Conservation (phyloP, 2,329 filamentous ascomycete genomes). For the Penicillium polonicum region DNA sequence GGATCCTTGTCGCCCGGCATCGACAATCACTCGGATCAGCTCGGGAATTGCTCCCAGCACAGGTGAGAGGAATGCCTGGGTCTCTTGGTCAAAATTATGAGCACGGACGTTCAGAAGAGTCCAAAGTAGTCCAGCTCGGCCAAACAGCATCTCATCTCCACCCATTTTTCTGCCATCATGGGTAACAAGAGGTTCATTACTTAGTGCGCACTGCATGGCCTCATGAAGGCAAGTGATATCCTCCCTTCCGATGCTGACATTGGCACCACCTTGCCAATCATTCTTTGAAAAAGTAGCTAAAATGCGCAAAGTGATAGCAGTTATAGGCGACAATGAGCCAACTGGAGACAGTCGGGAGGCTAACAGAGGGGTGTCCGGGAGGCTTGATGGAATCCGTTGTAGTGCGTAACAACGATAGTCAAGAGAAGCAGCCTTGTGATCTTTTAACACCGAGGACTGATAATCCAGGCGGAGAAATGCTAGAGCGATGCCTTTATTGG, state of each 20-base stretch:
- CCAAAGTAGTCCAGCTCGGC: slow-evolving; percentile 41
- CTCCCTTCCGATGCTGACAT: slow-evolving; percentile 20
- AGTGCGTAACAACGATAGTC: slow-evolving; percentile 31
- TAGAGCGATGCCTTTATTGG: slow-evolving; percentile 35
- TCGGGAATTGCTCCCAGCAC: slow-evolving; percentile 31
- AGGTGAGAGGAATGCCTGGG: slow-evolving; percentile 20
- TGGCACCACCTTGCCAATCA: slow-evolving; percentile 6
- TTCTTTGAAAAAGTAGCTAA: slow-evolving; percentile 19
- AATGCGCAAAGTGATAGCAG: slow-evolving; percentile 31
- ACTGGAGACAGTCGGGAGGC: slow-evolving; percentile 37
- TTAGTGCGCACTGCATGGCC: slow-evolving; percentile 31
- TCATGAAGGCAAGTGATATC: slow-evolving; percentile 32
- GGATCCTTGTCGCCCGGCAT: slow-evolving; percentile 34
- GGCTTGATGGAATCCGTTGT: slow-evolving; percentile 27
- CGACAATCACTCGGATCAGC: slow-evolving; percentile 35
- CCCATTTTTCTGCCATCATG: slow-evolving; percentile 32
- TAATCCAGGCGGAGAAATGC: slow-evolving; percentile 41
- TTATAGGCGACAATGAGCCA: slow-evolving; percentile 32
- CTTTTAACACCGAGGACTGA: slow-evolving; percentile 31
- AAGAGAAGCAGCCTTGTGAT: slow-evolving; percentile 11
- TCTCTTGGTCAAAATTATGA: slow-evolving; percentile 24
- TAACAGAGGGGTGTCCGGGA: slow-evolving; percentile 26
- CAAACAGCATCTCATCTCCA: slow-evolving; percentile 41
- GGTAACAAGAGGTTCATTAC: slow-evolving; percentile 28
- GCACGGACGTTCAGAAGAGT: slow-evolving; percentile 36